A percentile compares a stretch with the other conserved stretches of the same genome.
Evolutionary conservation across 371 early-diverging fungal genomes (phyloP).

Genomic region (Syncephalis fuscata): DNA sequence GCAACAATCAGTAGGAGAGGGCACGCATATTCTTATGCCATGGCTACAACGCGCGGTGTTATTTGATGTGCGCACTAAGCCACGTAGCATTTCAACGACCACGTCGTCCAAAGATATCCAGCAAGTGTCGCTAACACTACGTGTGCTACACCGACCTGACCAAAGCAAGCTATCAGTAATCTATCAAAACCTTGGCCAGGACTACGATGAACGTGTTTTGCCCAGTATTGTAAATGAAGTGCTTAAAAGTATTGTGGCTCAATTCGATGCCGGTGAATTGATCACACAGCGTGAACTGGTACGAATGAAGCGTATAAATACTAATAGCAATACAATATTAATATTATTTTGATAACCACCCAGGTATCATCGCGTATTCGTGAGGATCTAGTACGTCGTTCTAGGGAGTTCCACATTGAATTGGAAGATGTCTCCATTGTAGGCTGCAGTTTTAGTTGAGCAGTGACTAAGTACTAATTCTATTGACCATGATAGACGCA

Average conservation of each 20-base stretch:
- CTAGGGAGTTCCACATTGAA: slow-evolving; percentile 84
- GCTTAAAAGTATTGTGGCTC: slow-evolving; percentile 95
- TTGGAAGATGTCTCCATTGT: slow-evolving; percentile 97
- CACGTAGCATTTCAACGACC: slow-evolving; percentile 92
- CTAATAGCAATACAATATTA: background rate
- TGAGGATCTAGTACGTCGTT: slow-evolving; percentile 85
- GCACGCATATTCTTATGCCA: slow-evolving; percentile 94
- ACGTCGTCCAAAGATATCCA: slow-evolving; percentile 86
- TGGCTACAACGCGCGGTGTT: slow-evolving; percentile 70
- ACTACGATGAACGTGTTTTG: slow-evolving; percentile 95
- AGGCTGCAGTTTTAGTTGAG: slow-evolving; percentile 24
- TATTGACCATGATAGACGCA: slow-evolving; percentile 60
- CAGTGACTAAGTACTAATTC: background rate
- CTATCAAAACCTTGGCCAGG: slow-evolving; percentile 83
- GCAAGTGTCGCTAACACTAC: slow-evolving; percentile 78
- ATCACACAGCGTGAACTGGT: slow-evolving; percentile 97
- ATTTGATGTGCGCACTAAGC: slow-evolving; percentile 85
- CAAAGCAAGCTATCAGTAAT: slow-evolving; percentile 55
- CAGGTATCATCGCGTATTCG: slow-evolving; percentile 79
- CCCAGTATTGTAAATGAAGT: slow-evolving; percentile 98
- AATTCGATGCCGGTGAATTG: slow-evolving; percentile 93
- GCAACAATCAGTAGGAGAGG: slow-evolving; percentile 63
- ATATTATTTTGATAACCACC: background rate
- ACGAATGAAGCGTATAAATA: slow-evolving; percentile 1
- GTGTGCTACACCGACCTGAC: slow-evolving; percentile 89